Evolutionary conservation across 2,329 filamentous ascomycete species (phyloP).

Genomic region (Xylaria sp.): DNA sequence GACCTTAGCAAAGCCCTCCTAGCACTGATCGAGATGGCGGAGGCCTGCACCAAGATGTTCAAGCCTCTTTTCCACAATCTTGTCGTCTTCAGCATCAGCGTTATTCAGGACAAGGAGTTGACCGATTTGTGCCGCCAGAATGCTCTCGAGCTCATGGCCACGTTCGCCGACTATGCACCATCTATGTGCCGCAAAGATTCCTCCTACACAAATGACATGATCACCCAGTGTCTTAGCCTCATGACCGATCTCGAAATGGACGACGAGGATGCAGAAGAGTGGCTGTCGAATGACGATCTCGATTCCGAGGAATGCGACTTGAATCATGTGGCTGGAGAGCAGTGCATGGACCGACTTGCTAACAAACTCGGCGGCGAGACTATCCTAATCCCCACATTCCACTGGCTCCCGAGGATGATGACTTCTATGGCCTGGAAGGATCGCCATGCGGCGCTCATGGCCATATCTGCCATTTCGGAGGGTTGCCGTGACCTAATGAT

Average conservation of each 20-base stretch:
- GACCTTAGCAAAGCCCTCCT: conserved; percentile 85
- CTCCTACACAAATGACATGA: conserved; percentile 93
- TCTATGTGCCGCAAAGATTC: conserved; percentile 92
- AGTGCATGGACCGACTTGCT: conserved; percentile 94
- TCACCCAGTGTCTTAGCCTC: conserved; percentile 92
- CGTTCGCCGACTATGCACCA: conserved; percentile 90
- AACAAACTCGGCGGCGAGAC: conserved; percentile 95
- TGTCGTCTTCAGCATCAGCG: conserved; percentile 86
- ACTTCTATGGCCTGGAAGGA: conserved; percentile 91
- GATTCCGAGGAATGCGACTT: conserved; percentile 94
- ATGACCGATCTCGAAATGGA: conserved; percentile 97
- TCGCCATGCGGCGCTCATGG: conserved; percentile 94
- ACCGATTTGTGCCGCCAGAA: conserved; percentile 88
- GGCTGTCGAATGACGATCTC: conserved; percentile 89
- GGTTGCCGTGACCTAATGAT: conserved; percentile 95
- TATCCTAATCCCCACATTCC: conserved; percentile 89
- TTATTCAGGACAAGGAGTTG: conserved; percentile 93
- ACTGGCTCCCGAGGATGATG: conserved; percentile 98
- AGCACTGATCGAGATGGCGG: conserved; percentile 88
- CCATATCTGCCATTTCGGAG: conserved; percentile 96
- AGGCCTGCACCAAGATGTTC: conserved; percentile 96
- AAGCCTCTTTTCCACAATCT: conserved; percentile 88
- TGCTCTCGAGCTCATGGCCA: conserved; percentile 93
- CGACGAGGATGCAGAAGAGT: conserved; percentile 90
- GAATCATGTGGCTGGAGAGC: conserved; percentile 95